phyloP scores from a whole-genome alignment of 2,329 filamentous ascomycete genomes.

The Arthrocladium fulminans region DNA sequence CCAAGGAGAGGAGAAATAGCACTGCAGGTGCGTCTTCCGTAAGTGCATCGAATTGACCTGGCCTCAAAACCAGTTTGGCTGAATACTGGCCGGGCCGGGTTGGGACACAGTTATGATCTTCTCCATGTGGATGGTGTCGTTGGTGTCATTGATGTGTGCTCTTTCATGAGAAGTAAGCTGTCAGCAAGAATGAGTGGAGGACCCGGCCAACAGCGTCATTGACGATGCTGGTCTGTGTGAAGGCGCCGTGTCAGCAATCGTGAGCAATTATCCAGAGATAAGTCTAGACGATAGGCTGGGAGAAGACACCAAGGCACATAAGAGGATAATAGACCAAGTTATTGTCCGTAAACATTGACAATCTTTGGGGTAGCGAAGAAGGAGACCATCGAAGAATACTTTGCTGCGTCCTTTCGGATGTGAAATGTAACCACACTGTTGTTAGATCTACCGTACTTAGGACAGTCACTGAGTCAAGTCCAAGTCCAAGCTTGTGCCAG shows the following conservation, averaged over 20 bases:
- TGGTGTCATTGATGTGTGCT: constrained; percentile 60
- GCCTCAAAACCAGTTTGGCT: constrained; percentile 36
- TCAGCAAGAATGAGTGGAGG: constrained; percentile 56
- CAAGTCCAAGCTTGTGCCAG: no score
- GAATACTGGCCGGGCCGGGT: constrained; percentile 31
- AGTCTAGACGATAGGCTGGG: constrained; percentile 57
- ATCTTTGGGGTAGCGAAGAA: constrained; percentile 46
- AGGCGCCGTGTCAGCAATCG: constrained; percentile 62
- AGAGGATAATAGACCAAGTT: constrained; percentile 28
- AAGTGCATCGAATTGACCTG: constrained; percentile 43
- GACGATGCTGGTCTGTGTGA: constrained; percentile 48
- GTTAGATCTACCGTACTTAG: no score
- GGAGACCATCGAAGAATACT: no score
- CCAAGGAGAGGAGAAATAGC: constrained; percentile 48
- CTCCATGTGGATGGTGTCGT: constrained; percentile 60
- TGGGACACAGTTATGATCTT: constrained; percentile 58
- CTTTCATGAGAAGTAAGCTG: constrained; percentile 67
- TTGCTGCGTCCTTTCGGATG: no score
- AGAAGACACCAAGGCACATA: constrained; percentile 50
- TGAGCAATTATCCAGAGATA: constrained; percentile 64
- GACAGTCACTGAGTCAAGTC: no score
- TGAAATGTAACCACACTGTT: no score
- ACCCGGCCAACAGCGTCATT: constrained; percentile 57
- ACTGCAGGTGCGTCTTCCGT: constrained; percentile 54
- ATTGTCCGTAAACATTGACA: background rate